Evolutionary conservation across 495 filamentous ascomycete species (phyloP).

Genomic region (Staphylotrichum longicolle): DNA sequence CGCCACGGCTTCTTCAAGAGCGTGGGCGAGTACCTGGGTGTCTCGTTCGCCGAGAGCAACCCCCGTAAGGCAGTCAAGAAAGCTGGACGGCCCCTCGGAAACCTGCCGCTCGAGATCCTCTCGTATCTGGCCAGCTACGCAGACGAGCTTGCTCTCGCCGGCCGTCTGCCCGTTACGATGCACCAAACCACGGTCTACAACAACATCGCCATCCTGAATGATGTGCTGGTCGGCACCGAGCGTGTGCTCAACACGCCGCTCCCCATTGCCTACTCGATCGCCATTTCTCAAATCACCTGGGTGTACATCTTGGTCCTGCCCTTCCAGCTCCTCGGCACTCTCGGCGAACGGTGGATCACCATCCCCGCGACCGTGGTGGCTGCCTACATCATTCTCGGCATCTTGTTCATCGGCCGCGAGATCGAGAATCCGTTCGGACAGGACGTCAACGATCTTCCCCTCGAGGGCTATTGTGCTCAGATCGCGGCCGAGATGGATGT

Average conservation of each 20-base stretch:
- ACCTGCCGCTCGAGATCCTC: conserved; percentile 75
- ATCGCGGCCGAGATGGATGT: conserved; percentile 71
- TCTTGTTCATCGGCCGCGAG: conserved; percentile 79
- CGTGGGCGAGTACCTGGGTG: conserved; percentile 65
- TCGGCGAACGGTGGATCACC: conserved; percentile 65
- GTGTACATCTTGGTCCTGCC: conserved; percentile 80
- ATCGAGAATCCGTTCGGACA: conserved; percentile 88
- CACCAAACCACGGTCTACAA: conserved; percentile 52
- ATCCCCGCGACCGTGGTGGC: conserved; percentile 77
- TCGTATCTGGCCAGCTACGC: conserved; percentile 67
- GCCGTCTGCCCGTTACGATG: conserved; percentile 52
- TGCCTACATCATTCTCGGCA: conserved; percentile 87
- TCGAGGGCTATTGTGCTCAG: conserved; percentile 73
- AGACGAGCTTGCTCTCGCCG: conserved; percentile 53
- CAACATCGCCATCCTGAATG: conserved; percentile 61
- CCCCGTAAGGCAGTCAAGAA: conserved; percentile 70
- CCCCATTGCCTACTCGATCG: conserved; percentile 80
- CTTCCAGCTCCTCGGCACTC: conserved; percentile 67
- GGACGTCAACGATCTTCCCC: conserved; percentile 82
- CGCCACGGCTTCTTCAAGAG: conserved; percentile 57
- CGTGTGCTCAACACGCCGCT: conserved; percentile 82
- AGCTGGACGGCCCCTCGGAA: conserved; percentile 61
- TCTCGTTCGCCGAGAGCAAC: conserved; percentile 69
- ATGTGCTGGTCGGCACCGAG: conserved; percentile 71
- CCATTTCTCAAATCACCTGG: conserved; percentile 85